A percentile compares a stretch with the other conserved stretches of the same genome.
phyloP scores from a whole-genome alignment of 345 rosid species.

The Arabidopsis suecica region DNA sequence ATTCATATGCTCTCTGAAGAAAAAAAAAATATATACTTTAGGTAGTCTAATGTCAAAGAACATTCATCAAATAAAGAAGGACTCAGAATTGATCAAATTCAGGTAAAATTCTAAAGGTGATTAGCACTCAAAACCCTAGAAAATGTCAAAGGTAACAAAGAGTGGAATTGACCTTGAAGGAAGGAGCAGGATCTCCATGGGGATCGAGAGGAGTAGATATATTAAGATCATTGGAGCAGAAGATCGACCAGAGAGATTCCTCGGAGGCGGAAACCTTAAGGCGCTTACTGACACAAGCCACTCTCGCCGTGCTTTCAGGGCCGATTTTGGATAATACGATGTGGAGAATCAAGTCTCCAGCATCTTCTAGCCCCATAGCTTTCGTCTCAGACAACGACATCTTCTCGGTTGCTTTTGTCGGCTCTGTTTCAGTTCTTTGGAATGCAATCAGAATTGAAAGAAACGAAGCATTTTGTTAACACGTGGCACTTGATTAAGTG shows the following conservation, averaged over 20 bases:
- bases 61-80: neutral
- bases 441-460: neutral
- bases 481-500: neutral
- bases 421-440: neutral
- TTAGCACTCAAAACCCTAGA: constrained; percentile 2
- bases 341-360: constrained; percentile 70
- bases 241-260: constrained; percentile 74
- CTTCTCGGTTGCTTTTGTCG: constrained; percentile 4
- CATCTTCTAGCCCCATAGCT: constrained; percentile 63
- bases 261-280: constrained; percentile 60
- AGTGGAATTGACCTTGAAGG: constrained; percentile 65
- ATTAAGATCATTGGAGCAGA: constrained; percentile 63
- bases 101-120: neutral
- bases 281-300: constrained; percentile 64
- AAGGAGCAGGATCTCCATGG: constrained; percentile 60
- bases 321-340: constrained; percentile 58
- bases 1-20: constrained; percentile 61
- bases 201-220: constrained; percentile 72
- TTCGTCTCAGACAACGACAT: constrained; percentile 4
- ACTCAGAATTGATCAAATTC: neutral
- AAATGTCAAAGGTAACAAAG: neutral
- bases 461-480: neutral
- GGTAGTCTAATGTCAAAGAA: neutral
- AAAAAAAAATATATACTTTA: neutral
- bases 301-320: constrained; percentile 54